Base-by-base conservation (phyloP, 2,329 filamentous ascomycete genomes). In the Aspergillus sp. region DNA sequence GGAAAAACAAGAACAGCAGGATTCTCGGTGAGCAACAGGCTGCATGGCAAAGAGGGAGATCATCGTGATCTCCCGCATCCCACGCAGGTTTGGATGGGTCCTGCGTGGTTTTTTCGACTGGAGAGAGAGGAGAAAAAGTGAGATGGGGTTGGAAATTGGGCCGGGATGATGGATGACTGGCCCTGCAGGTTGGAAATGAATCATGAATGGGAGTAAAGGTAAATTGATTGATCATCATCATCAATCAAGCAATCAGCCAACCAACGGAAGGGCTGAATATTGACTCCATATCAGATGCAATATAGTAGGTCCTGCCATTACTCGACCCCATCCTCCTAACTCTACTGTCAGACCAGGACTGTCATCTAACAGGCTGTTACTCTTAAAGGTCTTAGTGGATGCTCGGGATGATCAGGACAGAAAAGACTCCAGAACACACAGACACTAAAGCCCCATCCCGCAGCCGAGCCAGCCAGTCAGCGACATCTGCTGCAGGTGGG, bases 401-500 rank as follows among this genome's bases (percentile, higher is more conserved):
- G 21, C 13, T 52, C 30, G 25, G 47, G 38, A 47, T 43, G 8
- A 55, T 55, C 50, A 49, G 13, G 13, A 43, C 39, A n/a, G n/a
- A 43, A 43, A n/a, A 43, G n/a, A 43, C 39, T 43, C 10, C 39
- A 36, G 32, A 36, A 36, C 32, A 15, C 32, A 43, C 39, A 43
- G n/a, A 43, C 36, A 43, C 59, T 36, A 36, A 36, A 36, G 32
- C 12, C 5, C 55, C 47, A 45, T 47, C 52, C 48, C 21, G 39
- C 25, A 55, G 39, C 50, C 48, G 48, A 36, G 13, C 41, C 57
- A 12, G 36, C 45, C 45, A 55, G 48, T 43, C 41, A 63, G 38
- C 43, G 54, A 55, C 47, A 41, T 56, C 32, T 15, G 36, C 54
- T 63, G 61, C 61, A 63, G 58, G 49, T 36, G 53, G 60, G 51